Base-by-base conservation (phyloP, 1,284 basidiomycete species). In the Porodaedalea pini region DNA sequence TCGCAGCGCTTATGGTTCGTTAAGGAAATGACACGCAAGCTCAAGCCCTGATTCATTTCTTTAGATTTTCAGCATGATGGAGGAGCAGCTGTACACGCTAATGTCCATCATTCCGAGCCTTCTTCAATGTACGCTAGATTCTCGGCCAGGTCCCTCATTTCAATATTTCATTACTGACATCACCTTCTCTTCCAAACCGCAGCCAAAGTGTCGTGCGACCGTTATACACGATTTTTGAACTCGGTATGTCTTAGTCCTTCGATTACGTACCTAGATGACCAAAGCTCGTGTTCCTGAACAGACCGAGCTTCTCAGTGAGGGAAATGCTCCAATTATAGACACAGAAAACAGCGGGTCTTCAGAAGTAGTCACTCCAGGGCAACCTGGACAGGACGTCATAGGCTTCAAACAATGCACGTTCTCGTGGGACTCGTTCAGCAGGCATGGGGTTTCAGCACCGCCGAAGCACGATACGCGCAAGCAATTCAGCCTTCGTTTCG, bases 161-260 rank as follows among this genome's bases (percentile, higher is more conserved):
- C 17, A 6, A 54, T 10, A n/a, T 29, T 8, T n/a, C 39, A 7
- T 15, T 32, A 7, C 21, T 27, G 10, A 15, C 45, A 15, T 17
- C 13, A 6, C 19, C 34, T 5, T 27, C 13, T 17, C 15, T 53
- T 32, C 15, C 11, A 31, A 37, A 17, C 2, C 32, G 15, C 43
- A 58, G 57, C 52, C 43, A 58, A 58, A 17, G 52, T 54, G 2
- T 47, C 51, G 2, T 54, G 29, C n/a, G 57, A 58, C 15, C 57
- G 57, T 11, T 58, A 39, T 27, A 54, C 43, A 11, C 41, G 48
- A 2, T 58, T 54, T 19, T 39, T 58, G 10, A 58, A 54, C 36
- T 23, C 5, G 15, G 57, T 58, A 21, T 15, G 57, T 39, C 27
- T 17, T 6, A 4, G 66, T 37, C 15, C 25, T 11, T 43, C n/a